These are phyloP conservation scores for Pichia membranifaciens DNA, from an alignment of 805 yeast genomes.

Conservation along the genomic window DNA sequence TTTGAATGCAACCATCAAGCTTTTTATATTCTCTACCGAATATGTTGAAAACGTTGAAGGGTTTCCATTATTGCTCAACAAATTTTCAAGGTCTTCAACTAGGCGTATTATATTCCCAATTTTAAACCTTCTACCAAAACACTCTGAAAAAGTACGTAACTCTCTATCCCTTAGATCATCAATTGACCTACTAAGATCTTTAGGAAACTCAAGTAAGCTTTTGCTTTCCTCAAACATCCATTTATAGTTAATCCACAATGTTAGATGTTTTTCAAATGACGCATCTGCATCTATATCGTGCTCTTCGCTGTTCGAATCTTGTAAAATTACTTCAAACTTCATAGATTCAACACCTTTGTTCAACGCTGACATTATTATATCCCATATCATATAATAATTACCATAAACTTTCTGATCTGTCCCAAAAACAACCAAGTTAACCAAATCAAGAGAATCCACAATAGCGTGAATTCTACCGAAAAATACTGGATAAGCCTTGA, in stretches of 20 bases:
- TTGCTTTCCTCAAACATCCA: slow-evolving; percentile 42
- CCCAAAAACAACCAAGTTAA: slow-evolving; percentile 13
- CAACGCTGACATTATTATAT: slow-evolving; percentile 14
- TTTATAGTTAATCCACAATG: slow-evolving; percentile 48
- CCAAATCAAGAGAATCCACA: slow-evolving; percentile 14
- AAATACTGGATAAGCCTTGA: slow-evolving; percentile 44
- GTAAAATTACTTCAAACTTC: slow-evolving; percentile 6
- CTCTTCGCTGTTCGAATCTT: background rate
- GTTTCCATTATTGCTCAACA: slow-evolving; percentile 38
- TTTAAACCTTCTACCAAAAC: slow-evolving; percentile 40
- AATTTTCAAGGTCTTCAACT: slow-evolving; percentile 55
- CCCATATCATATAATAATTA: slow-evolving; percentile 23
- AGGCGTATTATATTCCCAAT: slow-evolving; percentile 66
- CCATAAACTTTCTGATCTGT: slow-evolving; percentile 16
- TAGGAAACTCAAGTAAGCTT: slow-evolving; percentile 21
- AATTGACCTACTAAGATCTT: slow-evolving; percentile 23
- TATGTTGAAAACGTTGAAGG: slow-evolving; percentile 60
- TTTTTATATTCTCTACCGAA: slow-evolving; percentile 51
- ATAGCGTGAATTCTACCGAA: slow-evolving; percentile 35
- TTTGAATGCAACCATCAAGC: slow-evolving; percentile 53
- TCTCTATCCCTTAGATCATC: slow-evolving; percentile 31
- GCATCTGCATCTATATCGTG: slow-evolving; percentile 13
- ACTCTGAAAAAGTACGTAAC: slow-evolving; percentile 38
- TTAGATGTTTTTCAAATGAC: slow-evolving; percentile 25
- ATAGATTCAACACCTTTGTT: slow-evolving; percentile 10